phyloP scores from a whole-genome alignment of 352 stramenopile genomes.

The Globisporangium cederbergense region DNA sequence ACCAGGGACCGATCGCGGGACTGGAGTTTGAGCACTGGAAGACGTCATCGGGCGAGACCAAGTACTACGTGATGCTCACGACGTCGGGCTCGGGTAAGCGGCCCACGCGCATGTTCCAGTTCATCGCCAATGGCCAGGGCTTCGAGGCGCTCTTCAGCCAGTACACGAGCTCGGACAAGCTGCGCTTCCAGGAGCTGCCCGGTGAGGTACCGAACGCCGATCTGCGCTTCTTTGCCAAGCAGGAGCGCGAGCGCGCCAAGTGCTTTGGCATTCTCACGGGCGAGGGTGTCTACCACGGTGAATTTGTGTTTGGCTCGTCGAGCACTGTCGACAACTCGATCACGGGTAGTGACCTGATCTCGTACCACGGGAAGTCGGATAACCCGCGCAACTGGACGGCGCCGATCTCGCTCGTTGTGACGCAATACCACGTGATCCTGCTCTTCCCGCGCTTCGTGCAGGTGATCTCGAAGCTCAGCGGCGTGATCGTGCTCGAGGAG shows the following conservation, averaged over 20 bases:
- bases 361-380: conserved; percentile 64
- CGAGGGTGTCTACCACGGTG: conserved; percentile 88
- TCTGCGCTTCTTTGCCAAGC: conserved; percentile 73
- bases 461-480: conserved; percentile 86
- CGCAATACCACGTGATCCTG: conserved; percentile 91
- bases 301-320: conserved; percentile 68
- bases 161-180: conserved; percentile 75
- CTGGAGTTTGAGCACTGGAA: conserved; percentile 84
- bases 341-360: conserved; percentile 68
- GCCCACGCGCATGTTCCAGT: conserved; percentile 91
- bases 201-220: conserved; percentile 82
- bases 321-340: conserved; percentile 81
- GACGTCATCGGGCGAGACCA: conserved; percentile 43
- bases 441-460: conserved; percentile 80
- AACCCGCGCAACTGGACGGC: conserved; percentile 50
- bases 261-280: conserved; percentile 90
- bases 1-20: conserved; percentile 79
- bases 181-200: conserved; percentile 89
- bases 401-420: conserved; percentile 85
- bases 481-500: conserved; percentile 84
- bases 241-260: conserved; percentile 75
- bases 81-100: conserved; percentile 82
- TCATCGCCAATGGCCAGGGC: conserved; percentile 62
- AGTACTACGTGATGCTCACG: conserved; percentile 81
- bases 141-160: conserved; percentile 85